These are phyloP conservation scores for Penicillium sp. DNA, from an alignment of 2,329 filamentous ascomycete genomes.

Conservation along the genomic window DNA sequence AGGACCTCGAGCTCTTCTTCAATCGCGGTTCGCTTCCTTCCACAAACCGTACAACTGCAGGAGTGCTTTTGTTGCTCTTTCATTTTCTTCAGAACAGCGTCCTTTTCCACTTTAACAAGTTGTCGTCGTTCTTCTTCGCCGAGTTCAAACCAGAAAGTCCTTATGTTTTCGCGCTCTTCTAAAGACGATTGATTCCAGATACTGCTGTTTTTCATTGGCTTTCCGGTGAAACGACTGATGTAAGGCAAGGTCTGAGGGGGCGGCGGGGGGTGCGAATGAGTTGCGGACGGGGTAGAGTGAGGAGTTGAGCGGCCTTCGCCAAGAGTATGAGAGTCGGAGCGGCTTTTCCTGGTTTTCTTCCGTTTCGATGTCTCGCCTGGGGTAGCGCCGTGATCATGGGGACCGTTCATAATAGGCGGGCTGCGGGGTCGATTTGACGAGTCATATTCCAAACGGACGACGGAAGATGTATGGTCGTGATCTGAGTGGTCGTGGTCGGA, in stretches of 20 bases:
- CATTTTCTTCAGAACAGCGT: slow-evolving; percentile 97
- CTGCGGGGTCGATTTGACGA: slow-evolving; percentile 26
- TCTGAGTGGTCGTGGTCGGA: slow-evolving; percentile 36
- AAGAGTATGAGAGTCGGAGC: slow-evolving; percentile 36
- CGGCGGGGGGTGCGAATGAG: slow-evolving; percentile 44
- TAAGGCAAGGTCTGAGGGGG: slow-evolving; percentile 48
- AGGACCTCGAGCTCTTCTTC: slow-evolving; percentile 97
- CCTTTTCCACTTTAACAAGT: slow-evolving; percentile 96
- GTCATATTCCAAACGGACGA: slow-evolving; percentile 57
- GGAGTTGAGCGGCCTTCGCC: slow-evolving; percentile 43
- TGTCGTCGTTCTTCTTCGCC: slow-evolving; percentile 94
- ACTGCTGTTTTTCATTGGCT: slow-evolving; percentile 68
- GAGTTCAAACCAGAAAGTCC: slow-evolving; percentile 95
- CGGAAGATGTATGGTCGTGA: slow-evolving; percentile 50
- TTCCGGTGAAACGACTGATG: slow-evolving; percentile 44
- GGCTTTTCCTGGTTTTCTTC: slow-evolving; percentile 44
- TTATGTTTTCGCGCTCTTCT: slow-evolving; percentile 95
- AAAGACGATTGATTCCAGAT: slow-evolving; percentile 97
- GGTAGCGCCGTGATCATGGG: slow-evolving; percentile 25
- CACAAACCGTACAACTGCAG: slow-evolving; percentile 96
- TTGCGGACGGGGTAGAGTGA: slow-evolving; percentile 47
- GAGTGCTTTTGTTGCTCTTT: slow-evolving; percentile 99
- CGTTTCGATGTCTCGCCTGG: slow-evolving; percentile 41
- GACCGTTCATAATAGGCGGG: slow-evolving; percentile 20
- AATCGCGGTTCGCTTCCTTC: slow-evolving; percentile 92